phyloP scores from a whole-genome alignment of 768 basidiomycete genomes.

The Pleurotus giganteus region DNA sequence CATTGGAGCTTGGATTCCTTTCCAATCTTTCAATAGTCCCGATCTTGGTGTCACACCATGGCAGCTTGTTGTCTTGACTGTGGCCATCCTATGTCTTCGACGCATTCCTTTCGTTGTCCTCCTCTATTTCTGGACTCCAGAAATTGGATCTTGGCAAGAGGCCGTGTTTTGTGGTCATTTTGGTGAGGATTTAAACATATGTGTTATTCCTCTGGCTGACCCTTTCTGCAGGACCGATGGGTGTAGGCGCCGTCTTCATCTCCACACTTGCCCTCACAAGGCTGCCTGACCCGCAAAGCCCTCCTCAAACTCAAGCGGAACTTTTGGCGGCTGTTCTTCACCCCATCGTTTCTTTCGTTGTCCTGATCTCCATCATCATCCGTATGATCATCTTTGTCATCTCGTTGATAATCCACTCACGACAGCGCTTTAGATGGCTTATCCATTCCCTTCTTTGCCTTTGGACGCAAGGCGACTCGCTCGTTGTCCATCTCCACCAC shows the following conservation, averaged over 20 bases:
- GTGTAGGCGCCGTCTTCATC: constrained; percentile 90
- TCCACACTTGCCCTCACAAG: constrained; percentile 66
- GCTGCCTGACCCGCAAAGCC: constrained; percentile 53
- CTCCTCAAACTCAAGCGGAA: constrained; percentile 69
- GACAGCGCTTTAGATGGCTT: background rate
- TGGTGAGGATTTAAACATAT: constrained; percentile 42
- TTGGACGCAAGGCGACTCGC: background rate
- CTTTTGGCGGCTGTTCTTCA: constrained; percentile 70
- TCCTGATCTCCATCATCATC: constrained; percentile 40
- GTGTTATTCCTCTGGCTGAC: background rate
- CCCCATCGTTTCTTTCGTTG: constrained; percentile 85
- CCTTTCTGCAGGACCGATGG: constrained; percentile 65
- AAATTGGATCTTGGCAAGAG: constrained; percentile 81
- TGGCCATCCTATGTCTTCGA: constrained; percentile 70
- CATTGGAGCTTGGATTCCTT: constrained; percentile 86
- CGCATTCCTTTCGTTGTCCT: constrained; percentile 77
- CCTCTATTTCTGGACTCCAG: constrained; percentile 83
- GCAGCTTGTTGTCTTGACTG: constrained; percentile 65
- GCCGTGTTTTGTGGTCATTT: constrained; percentile 93
- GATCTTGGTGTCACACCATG: constrained; percentile 65
- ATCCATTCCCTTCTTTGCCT: background rate
- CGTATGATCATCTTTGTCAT: background rate
- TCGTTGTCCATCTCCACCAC: background rate
- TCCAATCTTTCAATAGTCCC: constrained; percentile 51
- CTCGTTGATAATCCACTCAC: background rate